Evolutionary conservation across 441 rosid species (phyloP).

Genomic region (Melastoma candidum): DNA sequence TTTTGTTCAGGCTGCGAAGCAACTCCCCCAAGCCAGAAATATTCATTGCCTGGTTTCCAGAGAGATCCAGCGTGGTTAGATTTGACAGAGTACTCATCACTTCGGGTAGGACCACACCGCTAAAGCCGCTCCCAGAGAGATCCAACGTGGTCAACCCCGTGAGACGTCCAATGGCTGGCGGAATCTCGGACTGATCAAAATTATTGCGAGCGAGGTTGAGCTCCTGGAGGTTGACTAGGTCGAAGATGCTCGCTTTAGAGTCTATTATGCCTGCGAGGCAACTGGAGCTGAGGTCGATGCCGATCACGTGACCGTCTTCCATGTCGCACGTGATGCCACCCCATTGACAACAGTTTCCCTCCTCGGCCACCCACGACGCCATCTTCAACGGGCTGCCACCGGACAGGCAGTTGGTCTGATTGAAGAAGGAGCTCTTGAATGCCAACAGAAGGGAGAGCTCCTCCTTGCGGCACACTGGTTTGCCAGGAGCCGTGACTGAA

Average conservation of each 20-base stretch:
- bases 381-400: conserved; percentile 10
- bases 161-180: neutral
- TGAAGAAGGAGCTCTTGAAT: conserved; percentile 21
- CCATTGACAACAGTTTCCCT: conserved; percentile 26
- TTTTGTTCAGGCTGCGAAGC: conserved; percentile 13
- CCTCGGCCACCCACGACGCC: conserved; percentile 11
- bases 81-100: conserved; percentile 13
- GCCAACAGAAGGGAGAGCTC: conserved; percentile 21
- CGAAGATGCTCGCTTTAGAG: conserved; percentile 16
- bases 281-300: conserved; percentile 15
- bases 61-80: conserved; percentile 17
- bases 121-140: fast-evolving
- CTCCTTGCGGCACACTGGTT: conserved; percentile 9
- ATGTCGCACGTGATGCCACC: conserved; percentile 21
- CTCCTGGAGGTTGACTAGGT: neutral
- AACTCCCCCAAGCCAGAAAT: neutral
- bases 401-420: too few relatives aligned
- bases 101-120: conserved; percentile 9
- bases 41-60: neutral
- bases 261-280: conserved; percentile 9
- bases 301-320: conserved; percentile 15
- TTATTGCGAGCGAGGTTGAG: conserved; percentile 14
- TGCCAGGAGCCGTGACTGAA: too few relatives aligned
- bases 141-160: conserved; percentile 8
- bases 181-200: conserved; percentile 12